These are phyloP conservation scores for Cicer arietinum DNA, from an alignment of 306 rosid species.

Conservation along the genomic window DNA sequence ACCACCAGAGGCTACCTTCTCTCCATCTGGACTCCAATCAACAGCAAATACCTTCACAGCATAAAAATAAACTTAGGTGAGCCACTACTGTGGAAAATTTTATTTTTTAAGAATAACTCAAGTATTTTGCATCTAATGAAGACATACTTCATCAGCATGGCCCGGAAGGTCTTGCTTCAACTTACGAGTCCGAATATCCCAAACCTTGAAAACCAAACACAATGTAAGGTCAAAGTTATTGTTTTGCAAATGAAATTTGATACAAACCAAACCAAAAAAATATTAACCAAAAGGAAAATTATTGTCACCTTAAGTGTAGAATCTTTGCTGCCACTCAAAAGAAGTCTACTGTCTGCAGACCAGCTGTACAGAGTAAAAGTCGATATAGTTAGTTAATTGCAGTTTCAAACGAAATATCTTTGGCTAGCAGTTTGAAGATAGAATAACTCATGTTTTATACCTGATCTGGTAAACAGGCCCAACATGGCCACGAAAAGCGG, in stretches of 20 bases:
- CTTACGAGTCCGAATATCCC: slow-evolving; percentile 86
- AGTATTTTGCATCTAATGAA: slow-evolving; percentile 13
- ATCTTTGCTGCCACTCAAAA: slow-evolving; percentile 92
- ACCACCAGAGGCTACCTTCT: slow-evolving; percentile 97
- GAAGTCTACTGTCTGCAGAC: slow-evolving; percentile 98
- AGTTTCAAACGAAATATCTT: slow-evolving; percentile 25
- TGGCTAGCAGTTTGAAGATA: slow-evolving; percentile 18
- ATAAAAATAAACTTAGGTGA: slow-evolving; percentile 31
- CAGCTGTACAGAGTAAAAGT: slow-evolving; percentile 64
- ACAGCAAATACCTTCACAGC: slow-evolving; percentile 77
- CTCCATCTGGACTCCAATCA: slow-evolving; percentile 99
- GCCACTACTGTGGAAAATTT: not conserved
- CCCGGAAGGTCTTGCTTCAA: slow-evolving; percentile 98
- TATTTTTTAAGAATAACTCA: not conserved
- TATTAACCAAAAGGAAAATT: slow-evolving; percentile 1
- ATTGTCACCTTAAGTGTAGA: slow-evolving; percentile 81
- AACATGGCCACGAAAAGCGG: slow-evolving; percentile 90
- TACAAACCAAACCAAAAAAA: slow-evolving; percentile 23
- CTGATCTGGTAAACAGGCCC: slow-evolving; percentile 96
- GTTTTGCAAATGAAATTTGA: slow-evolving; percentile 18
- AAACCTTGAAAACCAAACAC: slow-evolving; percentile 61
- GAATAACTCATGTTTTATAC: slow-evolving; percentile 43
- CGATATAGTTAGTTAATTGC: slow-evolving; percentile 39
- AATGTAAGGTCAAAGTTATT: slow-evolving; percentile 14
- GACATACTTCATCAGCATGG: slow-evolving; percentile 86